Conservation (phyloP, 2,329 filamentous ascomycete species). For the Fusarium papillatum region DNA sequence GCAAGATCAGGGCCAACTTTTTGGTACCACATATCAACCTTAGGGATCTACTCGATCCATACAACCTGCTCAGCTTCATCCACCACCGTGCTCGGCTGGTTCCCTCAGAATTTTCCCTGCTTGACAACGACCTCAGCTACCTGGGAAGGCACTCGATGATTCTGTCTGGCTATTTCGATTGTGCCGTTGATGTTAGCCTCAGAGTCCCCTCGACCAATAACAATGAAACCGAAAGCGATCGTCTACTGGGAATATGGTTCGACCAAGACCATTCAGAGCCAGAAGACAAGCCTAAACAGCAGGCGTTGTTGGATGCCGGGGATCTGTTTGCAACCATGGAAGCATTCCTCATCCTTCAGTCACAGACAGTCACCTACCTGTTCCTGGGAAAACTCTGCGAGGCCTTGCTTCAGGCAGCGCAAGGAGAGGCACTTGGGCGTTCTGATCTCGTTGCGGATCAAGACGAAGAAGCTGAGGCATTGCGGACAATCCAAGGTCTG, state of each 20-base stretch:
- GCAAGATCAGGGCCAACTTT: conserved; percentile 30
- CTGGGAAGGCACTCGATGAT: conserved; percentile 29
- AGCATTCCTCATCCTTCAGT: conserved; percentile 31
- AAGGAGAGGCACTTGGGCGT: not conserved
- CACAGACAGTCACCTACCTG: conserved; percentile 28
- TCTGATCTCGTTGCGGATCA: not conserved
- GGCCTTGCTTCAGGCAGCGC: conserved; percentile 8
- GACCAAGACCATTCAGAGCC: not conserved
- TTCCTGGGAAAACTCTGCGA: conserved; percentile 31
- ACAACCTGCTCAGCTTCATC: conserved; percentile 37
- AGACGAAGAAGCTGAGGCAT: not conserved
- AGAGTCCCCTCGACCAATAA: not conserved
- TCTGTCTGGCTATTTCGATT: conserved; percentile 24
- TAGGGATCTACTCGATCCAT: conserved; percentile 28
- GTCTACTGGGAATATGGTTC: not conserved
- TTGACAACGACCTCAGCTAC: conserved; percentile 36
- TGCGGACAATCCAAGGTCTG: not conserved
- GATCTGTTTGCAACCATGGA: conserved; percentile 23
- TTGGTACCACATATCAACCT: conserved; percentile 41
- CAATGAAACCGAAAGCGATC: not conserved
- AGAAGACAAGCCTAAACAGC: not conserved
- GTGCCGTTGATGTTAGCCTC: not conserved
- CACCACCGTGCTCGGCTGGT: conserved; percentile 30
- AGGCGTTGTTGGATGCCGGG: not conserved
- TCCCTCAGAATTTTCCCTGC: conserved; percentile 15